A percentile compares a stretch with the other conserved stretches of the same genome.
Evolutionary conservation across 2,329 filamentous ascomycete genomes (phyloP).

Genomic region (Pseudogymnoascus verrucosus): DNA sequence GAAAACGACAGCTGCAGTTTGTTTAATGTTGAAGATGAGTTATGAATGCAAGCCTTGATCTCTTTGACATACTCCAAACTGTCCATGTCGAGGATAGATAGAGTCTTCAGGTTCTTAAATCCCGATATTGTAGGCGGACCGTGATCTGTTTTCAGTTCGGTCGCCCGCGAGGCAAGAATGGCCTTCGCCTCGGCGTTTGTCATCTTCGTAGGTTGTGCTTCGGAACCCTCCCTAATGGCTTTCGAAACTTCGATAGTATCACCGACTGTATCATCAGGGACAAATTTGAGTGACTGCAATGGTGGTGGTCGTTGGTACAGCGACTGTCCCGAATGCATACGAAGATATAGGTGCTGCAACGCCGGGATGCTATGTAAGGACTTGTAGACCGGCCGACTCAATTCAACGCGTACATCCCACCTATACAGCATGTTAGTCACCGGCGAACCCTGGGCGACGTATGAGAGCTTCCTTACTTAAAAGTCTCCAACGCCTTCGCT

Average conservation of each 20-base stretch:
- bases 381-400: conserved; percentile 50
- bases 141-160: conserved; percentile 15
- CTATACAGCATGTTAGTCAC: conserved; percentile 26
- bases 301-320: conserved; percentile 44
- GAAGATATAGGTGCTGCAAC: conserved; percentile 47
- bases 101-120: conserved; percentile 45
- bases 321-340: conserved; percentile 50
- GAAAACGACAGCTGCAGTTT: conserved; percentile 53
- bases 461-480: conserved; percentile 37
- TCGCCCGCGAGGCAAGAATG: neutral
- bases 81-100: conserved; percentile 54
- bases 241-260: neutral
- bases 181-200: neutral
- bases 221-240: neutral
- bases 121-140: conserved; percentile 47
- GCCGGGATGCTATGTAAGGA: conserved; percentile 46
- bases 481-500: conserved; percentile 46
- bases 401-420: conserved; percentile 58
- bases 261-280: neutral
- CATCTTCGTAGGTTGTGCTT: neutral
- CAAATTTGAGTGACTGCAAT: conserved; percentile 22
- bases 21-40: conserved; percentile 46
- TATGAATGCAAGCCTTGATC: conserved; percentile 46
- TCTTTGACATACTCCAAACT: conserved; percentile 47
- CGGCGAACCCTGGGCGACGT: neutral